phyloP scores from a whole-genome alignment of 805 yeast genomes.

The Torulaspora gathmanii region DNA sequence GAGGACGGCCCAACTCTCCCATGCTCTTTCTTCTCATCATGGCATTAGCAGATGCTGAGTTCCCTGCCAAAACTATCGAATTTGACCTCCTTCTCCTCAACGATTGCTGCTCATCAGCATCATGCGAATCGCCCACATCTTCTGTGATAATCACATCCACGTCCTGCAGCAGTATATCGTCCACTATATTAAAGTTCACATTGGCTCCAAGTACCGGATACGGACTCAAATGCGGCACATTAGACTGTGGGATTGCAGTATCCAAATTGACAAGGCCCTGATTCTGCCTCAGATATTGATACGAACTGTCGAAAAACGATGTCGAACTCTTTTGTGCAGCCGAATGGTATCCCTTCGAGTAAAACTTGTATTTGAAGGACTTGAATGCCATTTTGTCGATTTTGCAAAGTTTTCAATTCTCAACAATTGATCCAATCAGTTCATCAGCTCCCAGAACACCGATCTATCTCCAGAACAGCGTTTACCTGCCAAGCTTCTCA shows the following conservation, averaged over 20 bases:
- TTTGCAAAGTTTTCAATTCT: neutral
- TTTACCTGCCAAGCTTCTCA: neutral
- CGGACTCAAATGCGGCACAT: constrained; percentile 27
- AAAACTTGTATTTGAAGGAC: constrained; percentile 39
- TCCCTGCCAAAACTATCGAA: constrained; percentile 5
- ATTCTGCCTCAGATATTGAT: constrained; percentile 38
- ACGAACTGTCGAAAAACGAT: constrained; percentile 40
- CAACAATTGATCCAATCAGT: neutral
- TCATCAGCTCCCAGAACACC: neutral
- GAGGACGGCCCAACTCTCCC: constrained; percentile 9
- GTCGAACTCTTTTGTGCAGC: constrained; percentile 34
- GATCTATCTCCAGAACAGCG: neutral
- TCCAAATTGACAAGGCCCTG: constrained; percentile 33
- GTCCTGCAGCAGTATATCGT: constrained; percentile 21
- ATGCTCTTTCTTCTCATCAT: constrained; percentile 13
- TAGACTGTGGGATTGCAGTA: constrained; percentile 18
- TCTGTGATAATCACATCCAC: constrained; percentile 8
- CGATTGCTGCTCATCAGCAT: constrained; percentile 8
- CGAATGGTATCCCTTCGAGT: constrained; percentile 38
- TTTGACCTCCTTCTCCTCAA: constrained; percentile 7
- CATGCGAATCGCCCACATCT: constrained; percentile 7
- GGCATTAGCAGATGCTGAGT: constrained; percentile 4
- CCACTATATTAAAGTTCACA: constrained; percentile 31
- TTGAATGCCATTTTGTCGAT: constrained; percentile 37
- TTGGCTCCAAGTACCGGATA: constrained; percentile 38